Evolutionary conservation across 352 stramenopile genomes (phyloP), one percentile per base, ranked within the genome.

Genomic region (Phytophthora constricta): DNA sequence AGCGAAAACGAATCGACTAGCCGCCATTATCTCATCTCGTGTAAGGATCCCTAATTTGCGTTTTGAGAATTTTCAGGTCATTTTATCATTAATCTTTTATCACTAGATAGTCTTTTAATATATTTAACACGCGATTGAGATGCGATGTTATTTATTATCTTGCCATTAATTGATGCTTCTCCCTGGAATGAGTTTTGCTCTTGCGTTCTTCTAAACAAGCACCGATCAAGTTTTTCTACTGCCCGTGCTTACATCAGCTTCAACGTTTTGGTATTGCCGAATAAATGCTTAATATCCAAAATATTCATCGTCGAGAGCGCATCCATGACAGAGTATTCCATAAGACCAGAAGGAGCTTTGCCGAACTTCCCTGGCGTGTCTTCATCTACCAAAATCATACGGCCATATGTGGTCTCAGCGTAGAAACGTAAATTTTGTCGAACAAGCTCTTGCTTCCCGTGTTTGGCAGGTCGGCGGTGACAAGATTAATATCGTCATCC

Each of bases 1-100:
- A 92, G 66, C 82, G 84, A 19, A 76, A 85, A 48, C 82, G 84
- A 16, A 62, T 84, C 41, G 77, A 89, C 39, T 92, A 64, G n/a
- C 27, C 49, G 33, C 48, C n/a, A 13, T 10, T 31, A 3, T 37
- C 47, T n/a, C 23, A 16, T n/a, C n/a, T n/a, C n/a, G n/a, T n/a
- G n/a, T n/a, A n/a, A n/a, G n/a, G n/a, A n/a, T n/a, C n/a, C n/a
- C n/a, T n/a, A 16, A 31, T 2, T 4, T 20, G 5, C 37, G 16
- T 20, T 11, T n/a, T 49, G 16, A 20, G 9, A 57, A 58, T 25
- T 45, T 23, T 54, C 19, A 58, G 63, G 26, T 62, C 67, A 48
- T 72, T 28, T 39, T 49, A 45, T 31, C 41, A 49, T 50, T 28
- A 46, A 59, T 28, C 22, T 28, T 46, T 39, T 28, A 51, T 22